phyloP scores from a whole-genome alignment of 2,329 filamentous ascomycete genomes.

The Ambrosiella cleistominuta region DNA sequence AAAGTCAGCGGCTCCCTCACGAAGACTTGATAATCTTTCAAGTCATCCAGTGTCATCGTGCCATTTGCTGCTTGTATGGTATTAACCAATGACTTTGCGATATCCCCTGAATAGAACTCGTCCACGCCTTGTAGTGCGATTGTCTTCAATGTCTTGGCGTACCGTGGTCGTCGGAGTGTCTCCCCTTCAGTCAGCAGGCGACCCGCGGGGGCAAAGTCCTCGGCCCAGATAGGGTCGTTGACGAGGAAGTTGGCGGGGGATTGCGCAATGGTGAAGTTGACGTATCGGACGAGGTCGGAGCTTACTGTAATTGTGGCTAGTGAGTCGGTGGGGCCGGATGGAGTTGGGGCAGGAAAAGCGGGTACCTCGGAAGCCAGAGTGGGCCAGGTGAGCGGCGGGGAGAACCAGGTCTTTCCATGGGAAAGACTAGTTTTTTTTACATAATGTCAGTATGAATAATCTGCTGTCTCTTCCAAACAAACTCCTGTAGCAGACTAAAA shows the following conservation, averaged over 20 bases:
- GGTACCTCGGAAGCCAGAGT: conserved; percentile 45
- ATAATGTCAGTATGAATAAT: background rate
- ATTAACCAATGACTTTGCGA: conserved; percentile 57
- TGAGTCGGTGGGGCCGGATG: no score
- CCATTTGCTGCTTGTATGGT: conserved; percentile 53
- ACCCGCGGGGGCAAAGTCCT: conserved; percentile 78
- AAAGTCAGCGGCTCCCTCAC: conserved; percentile 46
- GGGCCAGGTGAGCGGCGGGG: conserved; percentile 57
- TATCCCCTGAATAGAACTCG: conserved; percentile 55
- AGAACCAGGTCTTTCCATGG: conserved; percentile 55
- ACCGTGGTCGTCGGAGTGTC: conserved; percentile 62
- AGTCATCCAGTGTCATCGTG: conserved; percentile 69
- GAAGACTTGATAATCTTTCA: conserved; percentile 53
- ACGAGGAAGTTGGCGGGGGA: conserved; percentile 44
- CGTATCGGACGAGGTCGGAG: conserved; percentile 57
- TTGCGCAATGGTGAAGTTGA: conserved; percentile 26
- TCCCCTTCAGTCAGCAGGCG: conserved; percentile 55
- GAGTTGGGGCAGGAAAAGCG: background rate
- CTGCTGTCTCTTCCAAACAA: background rate
- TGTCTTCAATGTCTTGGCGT: conserved; percentile 56
- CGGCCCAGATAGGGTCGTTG: conserved; percentile 60
- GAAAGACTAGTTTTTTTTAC: conserved; percentile 19
- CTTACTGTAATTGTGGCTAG: conserved; percentile 32
- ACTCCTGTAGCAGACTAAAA: background rate
- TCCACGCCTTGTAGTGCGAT: conserved; percentile 58